phyloP scores from a whole-genome alignment of 1,284 basidiomycete species.

The Sanguinoderma infundibulare region DNA sequence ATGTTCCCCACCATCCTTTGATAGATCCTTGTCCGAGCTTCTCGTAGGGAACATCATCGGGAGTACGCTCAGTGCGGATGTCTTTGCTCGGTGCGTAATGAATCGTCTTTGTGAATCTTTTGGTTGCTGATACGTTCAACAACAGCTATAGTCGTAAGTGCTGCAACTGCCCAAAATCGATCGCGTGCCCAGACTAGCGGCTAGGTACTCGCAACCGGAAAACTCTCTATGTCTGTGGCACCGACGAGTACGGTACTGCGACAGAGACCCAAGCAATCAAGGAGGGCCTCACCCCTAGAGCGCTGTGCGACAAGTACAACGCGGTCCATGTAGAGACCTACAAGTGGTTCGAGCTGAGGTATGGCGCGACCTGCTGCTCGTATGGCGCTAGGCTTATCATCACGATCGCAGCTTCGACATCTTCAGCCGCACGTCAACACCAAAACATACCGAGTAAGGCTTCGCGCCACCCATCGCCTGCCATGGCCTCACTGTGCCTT shows the following conservation, averaged over 20 bases:
- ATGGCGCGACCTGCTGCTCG: conserved; percentile 24
- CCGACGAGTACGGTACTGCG: conserved; percentile 98
- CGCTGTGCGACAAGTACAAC: conserved; percentile 95
- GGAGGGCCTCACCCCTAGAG: conserved; percentile 86
- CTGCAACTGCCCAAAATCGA: background rate
- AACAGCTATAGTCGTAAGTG: conserved; percentile 70
- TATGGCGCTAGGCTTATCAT: conserved; percentile 14
- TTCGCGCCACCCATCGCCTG: background rate
- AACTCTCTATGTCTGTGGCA: conserved; percentile 92
- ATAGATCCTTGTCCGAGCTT: background rate
- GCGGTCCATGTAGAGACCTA: conserved; percentile 92
- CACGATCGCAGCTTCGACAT: conserved; percentile 81
- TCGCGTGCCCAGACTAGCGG: background rate
- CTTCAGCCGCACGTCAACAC: conserved; percentile 95
- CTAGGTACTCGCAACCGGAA: conserved; percentile 76
- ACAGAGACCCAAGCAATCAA: conserved; percentile 98
- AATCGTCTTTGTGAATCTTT: conserved; percentile 20
- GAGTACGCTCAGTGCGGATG: conserved; percentile 94
- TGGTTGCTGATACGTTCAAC: conserved; percentile 29
- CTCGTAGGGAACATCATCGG: conserved; percentile 93
- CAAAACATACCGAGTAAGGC: conserved; percentile 85
- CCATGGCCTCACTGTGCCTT: background rate
- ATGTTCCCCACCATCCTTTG: conserved; percentile 28
- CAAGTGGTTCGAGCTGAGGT: conserved; percentile 93
- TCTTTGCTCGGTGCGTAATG: conserved; percentile 84